Base-by-base conservation (phyloP, 768 basidiomycete species). In the Lentinula detonsa region DNA sequence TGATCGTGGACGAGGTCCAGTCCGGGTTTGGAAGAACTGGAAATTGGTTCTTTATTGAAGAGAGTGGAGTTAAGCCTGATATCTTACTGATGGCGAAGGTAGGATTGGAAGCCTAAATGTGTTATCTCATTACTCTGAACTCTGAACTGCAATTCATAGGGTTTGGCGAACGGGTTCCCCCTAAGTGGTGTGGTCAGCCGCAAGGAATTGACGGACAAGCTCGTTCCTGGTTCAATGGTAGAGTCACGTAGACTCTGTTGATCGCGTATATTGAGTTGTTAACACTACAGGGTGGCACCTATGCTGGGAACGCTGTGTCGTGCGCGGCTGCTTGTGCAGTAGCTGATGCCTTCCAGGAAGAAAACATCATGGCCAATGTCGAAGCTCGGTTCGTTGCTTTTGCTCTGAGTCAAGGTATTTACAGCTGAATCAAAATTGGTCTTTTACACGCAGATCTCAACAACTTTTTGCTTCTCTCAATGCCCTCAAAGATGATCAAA, bases 151-250 rank as follows among this genome's bases (percentile, higher is more conserved):
- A 5, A 18, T 11, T 10, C 15, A 34, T 43, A 88, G 85, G 92
- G 92, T 9, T 74, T 95, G 5, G 92, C 91, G 42, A 93, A 95
- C 71, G 95, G 95, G 3, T 96, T 97, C 83, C 96, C 96, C 2
- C 76, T 98, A 59, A 93, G 91, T 61, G 94, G 86, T 6, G 84
- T 98, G 43, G 81, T 95, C 55, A 88, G 89, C 63, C 76, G 87
- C 57, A 91, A 84, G 73, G 90, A 91, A 57, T 69, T 96, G 39
- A 93, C 91, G 34, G 91, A 94, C 72, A 84, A 79, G 66, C 78
- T 95, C 57, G 79, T 76, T 65, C 85, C 91, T 6, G 93, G 93
- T n/a, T 84, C 85, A 8, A 87, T 93, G 86, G 91, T 89, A 31
- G 54, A 76, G 70, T 34, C 2, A 46, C 46, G 45, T 52, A 15